phyloP scores from a whole-genome alignment of 2,329 filamentous ascomycete species.

The Clonostachys rhizophaga region DNA sequence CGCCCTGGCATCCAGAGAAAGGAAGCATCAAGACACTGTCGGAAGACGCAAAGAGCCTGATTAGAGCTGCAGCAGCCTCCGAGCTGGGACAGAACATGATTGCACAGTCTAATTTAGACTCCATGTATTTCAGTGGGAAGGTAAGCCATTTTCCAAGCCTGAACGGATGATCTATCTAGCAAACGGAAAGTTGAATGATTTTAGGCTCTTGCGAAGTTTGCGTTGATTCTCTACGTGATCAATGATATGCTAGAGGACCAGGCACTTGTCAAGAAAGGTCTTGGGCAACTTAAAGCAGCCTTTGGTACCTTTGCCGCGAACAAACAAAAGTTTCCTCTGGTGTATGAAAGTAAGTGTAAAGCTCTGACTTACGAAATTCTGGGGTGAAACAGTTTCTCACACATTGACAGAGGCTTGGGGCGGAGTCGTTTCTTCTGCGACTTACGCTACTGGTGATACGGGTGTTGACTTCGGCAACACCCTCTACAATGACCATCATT shows the following conservation, averaged over 20 bases:
- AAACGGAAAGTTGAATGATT: not conserved
- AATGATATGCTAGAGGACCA: conserved; percentile 58
- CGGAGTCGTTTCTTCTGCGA: conserved; percentile 72
- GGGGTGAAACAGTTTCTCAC: conserved; percentile 7
- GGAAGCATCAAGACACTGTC: conserved; percentile 42
- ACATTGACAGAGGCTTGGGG: conserved; percentile 59
- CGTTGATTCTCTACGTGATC: conserved; percentile 60
- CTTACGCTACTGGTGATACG: conserved; percentile 64
- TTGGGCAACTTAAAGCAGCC: conserved; percentile 59
- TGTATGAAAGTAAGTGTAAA: conserved; percentile 52
- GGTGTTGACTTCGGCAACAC: conserved; percentile 87
- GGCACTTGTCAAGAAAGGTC: conserved; percentile 48
- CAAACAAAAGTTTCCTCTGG: conserved; percentile 60
- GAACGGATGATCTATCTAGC: not conserved
- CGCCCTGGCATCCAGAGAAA: conserved; percentile 64
- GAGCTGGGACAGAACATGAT: conserved; percentile 76
- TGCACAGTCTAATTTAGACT: conserved; percentile 70
- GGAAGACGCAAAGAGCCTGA: conserved; percentile 48
- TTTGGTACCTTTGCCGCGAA: conserved; percentile 66
- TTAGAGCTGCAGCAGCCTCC: conserved; percentile 57
- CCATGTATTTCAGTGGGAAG: conserved; percentile 93
- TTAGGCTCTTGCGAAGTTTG: conserved; percentile 71
- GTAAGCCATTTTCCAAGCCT: conserved; percentile 23
- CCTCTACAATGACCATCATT: conserved; percentile 73
- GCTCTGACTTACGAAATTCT: not conserved